Evolutionary conservation across 2,329 filamentous ascomycete genomes (phyloP), one percentile per base, ranked within the genome.

Genomic region (Rutstroemia sydowiana): DNA sequence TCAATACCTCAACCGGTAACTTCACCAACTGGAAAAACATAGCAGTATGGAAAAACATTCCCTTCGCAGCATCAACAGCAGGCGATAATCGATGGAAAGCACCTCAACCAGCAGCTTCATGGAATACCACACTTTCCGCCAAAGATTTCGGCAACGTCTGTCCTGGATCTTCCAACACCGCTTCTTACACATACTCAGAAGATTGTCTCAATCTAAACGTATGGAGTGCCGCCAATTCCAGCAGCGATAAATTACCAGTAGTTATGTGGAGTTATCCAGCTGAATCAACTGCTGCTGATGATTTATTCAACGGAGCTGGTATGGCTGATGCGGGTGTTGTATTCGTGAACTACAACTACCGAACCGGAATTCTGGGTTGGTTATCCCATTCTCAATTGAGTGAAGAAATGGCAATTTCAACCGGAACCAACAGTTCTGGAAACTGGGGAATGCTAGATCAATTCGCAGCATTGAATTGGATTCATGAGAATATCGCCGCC

Each of bases 321-420:
- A 58, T 59, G 57, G 59, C 59, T 1, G 34, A 49, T 28, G 48
- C 56, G 34, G 59, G 56, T 10, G 48, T 82, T 45, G 66, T 82
- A 10, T 71, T 78, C 46, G 77, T 82, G 45, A 76, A 76, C 59
- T 80, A 81, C 63, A 80, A 82, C 65, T 82, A 82, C 61, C 74
- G 82, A 3, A 75, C 84, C 3, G 80, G 79, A 0, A 68, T 77
- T 0, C 76, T 77, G 55, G 82, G 82, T 0, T 86, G 84, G 58
- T 71, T 86, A 1, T 75, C 79, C 0, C 74, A 46, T 13, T 54
- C 57, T 1, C 55, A 62, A 48, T 45, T 63, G 16, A 54, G 45
- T 9, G 50, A 52, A 16, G 60, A 62, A 43, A 49, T 57, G 23
- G 32, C 44, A 4, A 31, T 18, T 18, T 41, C 31, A 16, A 52